These are phyloP conservation scores for Ophiocytium majus DNA, from an alignment of 352 stramenopile species.

Conservation along the genomic window DNA sequence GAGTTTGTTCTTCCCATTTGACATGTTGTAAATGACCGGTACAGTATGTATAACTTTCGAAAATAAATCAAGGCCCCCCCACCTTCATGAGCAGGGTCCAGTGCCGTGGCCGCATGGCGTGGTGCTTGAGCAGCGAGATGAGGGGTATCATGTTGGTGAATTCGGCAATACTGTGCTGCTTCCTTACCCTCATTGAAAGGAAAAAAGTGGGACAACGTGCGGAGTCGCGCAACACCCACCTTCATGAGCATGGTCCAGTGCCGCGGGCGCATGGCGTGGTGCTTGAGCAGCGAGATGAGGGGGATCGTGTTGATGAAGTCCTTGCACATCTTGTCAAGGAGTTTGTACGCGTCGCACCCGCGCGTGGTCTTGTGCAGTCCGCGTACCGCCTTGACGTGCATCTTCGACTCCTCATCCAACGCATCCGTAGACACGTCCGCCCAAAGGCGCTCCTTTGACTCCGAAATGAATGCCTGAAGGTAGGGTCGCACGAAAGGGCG, in stretches of 20 bases:
- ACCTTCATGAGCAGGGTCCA: conserved; percentile 80
- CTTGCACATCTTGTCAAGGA: conserved; percentile 69
- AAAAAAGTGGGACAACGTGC: too few species aligned
- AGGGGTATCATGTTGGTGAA: conserved; percentile 74
- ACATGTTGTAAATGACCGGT: too few species aligned
- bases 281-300: conserved; percentile 66
- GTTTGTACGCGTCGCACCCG: conserved; percentile 84
- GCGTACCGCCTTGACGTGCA: conserved; percentile 86
- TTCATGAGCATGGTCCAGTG: conserved; percentile 84
- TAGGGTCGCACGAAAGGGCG: too few species aligned
- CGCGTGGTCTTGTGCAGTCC: conserved; percentile 84
- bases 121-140: conserved; percentile 65
- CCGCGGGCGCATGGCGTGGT: conserved; percentile 79
- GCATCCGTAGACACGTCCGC: conserved; percentile 76
- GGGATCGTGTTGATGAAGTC: conserved; percentile 76
- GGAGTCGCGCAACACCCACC: too few species aligned
- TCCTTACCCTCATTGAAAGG: too few species aligned
- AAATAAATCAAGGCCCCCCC: too few species aligned
- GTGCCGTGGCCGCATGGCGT: conserved; percentile 84
- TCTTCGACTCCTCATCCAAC: conserved; percentile 90
- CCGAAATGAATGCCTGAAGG: conserved; percentile 79
- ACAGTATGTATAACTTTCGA: too few species aligned
- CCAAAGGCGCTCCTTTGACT: conserved; percentile 82
- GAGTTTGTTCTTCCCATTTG: too few species aligned
- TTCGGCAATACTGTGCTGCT: too few species aligned